Base-by-base conservation (phyloP, 2,329 filamentous ascomycete species). In the Cryphonectria japonica region DNA sequence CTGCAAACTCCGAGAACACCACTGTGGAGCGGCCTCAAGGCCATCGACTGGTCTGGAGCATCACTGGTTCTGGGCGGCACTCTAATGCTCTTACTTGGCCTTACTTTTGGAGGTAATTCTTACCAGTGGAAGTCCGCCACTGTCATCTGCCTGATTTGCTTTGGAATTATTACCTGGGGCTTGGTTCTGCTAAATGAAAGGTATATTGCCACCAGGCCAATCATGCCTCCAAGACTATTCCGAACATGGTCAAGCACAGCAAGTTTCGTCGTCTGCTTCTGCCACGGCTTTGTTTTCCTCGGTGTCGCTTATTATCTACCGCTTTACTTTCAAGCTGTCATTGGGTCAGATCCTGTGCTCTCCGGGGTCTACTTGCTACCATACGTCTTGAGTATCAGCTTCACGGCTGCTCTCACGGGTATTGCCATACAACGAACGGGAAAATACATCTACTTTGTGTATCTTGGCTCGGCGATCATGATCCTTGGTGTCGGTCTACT, bases 281-380 rank as follows among this genome's bases (percentile, higher is more conserved):
- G 64, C 29, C 46, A 67, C 14, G 29, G 46, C 50, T 67, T 29
- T 22, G 64, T 67, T 19, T 29, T 90, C 78, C 89, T 91, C 32
- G 86, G 84, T 0, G 83, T 83, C 0, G 86, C 89, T 62, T 93
- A 91, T 78, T 93, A 91, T 75, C 82, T 93, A 32, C 91, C 91
- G 0, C 82, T 93, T 0, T 93, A 89, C 78, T 88, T 92, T 61
- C 91, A 93, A 76, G 85, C 87, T 2, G 90, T 88, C n/a, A 46
- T 64, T 6, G 32, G 0, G 84, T 88, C 5, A 83, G 83, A 68
- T 86, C 86, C 1, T 84, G 83, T 0, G 86, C 89, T 0, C 79
- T 90, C 43, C 82, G 80, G 9, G 89, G 87, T 0, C 0, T 82
- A 90, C 7, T 82, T 91, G 2, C 81, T 92, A 0, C 89, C 91